Evolutionary conservation across 192 early-diverging fungal genomes (phyloP), one percentile per base, ranked within the genome.

Genomic region (Mortierella claussenii): DNA sequence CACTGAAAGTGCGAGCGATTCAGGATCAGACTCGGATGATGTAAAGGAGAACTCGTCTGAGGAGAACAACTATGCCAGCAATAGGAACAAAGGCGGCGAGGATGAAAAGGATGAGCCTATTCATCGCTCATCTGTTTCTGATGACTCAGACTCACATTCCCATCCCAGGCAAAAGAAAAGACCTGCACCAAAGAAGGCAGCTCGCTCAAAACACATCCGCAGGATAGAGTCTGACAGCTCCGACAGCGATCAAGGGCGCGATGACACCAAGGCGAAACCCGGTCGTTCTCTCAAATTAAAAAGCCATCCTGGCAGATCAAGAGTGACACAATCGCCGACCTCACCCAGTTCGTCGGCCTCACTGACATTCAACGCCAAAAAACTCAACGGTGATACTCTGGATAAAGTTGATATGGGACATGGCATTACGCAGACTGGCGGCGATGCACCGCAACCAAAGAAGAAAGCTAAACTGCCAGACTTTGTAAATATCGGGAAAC

Each of bases 141-240:
- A 65, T 27, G 73, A 76, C 37, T 52, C 60, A 8, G 51, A 56
- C 8, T 26, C 37, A 5, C 69, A 45, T 17, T 44, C 68, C 18
- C 61, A 18, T 1, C 18, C 43, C 17, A 61, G 32, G 23, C 42
- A 47, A 4, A 54, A 23, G 9, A 76, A 67, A 20, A 42, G 53
- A 42, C 7, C 46, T 6, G 26, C 5, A n/a, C 6, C 28, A 18
- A 67, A 56, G 40, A 21, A 24, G 9, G 11, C 12, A n/a, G 7
- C 40, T 10, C 69, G 62, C 1, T 12, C 60, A 28, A 69, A 69
- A 42, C 42, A 51, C 32, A 70, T 34, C 23, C 53, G 60, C 15
- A 26, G 73, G 73, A 76, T 76, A 42, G 64, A 60, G 37, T 76
- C 73, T 33, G 64, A 76, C 31, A 61, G 58, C 30, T 76, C 73